Evolutionary conservation across 225 moss, liverwort and hornwort species (phyloP).

Genomic region (Thuidium tamariscinum): DNA sequence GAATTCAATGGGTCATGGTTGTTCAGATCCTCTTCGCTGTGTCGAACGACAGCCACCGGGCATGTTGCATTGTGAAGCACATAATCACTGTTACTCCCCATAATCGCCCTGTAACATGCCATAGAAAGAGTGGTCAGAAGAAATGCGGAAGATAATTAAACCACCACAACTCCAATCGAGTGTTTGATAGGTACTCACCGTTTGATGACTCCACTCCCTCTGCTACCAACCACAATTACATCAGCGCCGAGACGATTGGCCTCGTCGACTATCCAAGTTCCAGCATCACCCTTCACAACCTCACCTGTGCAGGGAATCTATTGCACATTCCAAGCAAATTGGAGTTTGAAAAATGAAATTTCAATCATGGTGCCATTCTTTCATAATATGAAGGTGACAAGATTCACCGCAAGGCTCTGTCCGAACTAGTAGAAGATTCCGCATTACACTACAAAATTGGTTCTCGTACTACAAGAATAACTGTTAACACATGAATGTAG

Average conservation of each 20-base stretch:
- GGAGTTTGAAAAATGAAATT: neutral
- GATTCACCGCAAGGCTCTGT: no score
- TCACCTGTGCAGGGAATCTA: constrained; percentile 82
- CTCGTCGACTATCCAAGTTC: constrained; percentile 96
- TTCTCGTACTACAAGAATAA: neutral
- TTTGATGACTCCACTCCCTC: constrained; percentile 47
- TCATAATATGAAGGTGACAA: neutral
- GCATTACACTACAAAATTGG: neutral
- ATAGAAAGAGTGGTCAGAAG: neutral
- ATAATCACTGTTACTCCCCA: constrained; percentile 92
- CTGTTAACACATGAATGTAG: neutral
- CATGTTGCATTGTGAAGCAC: constrained; percentile 85
- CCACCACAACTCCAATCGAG: neutral
- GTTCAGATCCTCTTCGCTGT: constrained; percentile 46
- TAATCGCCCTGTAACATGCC: constrained; percentile 28
- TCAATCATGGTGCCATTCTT: neutral
- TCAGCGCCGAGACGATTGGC: constrained; percentile 62
- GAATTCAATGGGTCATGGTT: constrained; percentile 53
- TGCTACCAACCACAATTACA: constrained; percentile 81
- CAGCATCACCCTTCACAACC: constrained; percentile 86
- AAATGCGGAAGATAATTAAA: neutral
- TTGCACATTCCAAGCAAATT: neutral
- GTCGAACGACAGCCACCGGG: constrained; percentile 76
- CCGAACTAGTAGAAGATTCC: neutral
- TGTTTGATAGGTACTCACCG: constrained; percentile 21